Evolutionary conservation across 306 rosid species (phyloP), one percentile per base, ranked within the genome.

Genomic region (Prunus mira): DNA sequence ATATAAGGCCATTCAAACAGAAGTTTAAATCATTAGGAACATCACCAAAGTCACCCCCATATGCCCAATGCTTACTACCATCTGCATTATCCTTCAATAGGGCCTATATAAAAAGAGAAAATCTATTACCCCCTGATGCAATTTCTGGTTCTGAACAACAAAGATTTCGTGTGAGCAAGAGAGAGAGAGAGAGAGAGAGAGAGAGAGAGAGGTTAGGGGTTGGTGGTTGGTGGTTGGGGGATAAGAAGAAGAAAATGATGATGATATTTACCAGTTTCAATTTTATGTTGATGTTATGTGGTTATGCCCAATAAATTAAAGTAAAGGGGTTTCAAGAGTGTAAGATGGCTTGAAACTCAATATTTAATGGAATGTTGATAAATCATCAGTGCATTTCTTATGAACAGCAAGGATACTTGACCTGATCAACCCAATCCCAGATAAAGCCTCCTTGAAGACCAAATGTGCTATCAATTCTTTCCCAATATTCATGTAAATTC

Each of bases 401-500:
- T 55, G 68, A 51, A 77, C 58, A 77, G 54, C 32, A 61, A 43
- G 46, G 75, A 75, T 74, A 18, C 65, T 51, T 72, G 22, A 87
- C 98, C 87, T 95, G 96, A 85, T 95, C 97, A 82, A 89, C 98
- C 98, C 98, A 95, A 6, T 95, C 98, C 98, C 98, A 95, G 83
- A 95, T 92, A 83, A 95, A 95, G 78, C 98, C 98, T 58, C 98
- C 98, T 85, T 95, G 98, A 62, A 95, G 97, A 79, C 98, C 98
- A 86, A 95, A 92, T 74, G 91, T 90, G 89, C 52, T 80, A 78
- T 95, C 98, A 79, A 95, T 92, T 73, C 91, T 95, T 84, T 95
- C 97, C 98, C 98, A 95, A 87, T 95, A 95, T 85, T 79, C 63
- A 76, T 90, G 95, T 57, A 95, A 67, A 77, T 89, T 95, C 17